Base-by-base conservation (phyloP, 2,329 filamentous ascomycete species). In the Colletotrichum endophyticum region DNA sequence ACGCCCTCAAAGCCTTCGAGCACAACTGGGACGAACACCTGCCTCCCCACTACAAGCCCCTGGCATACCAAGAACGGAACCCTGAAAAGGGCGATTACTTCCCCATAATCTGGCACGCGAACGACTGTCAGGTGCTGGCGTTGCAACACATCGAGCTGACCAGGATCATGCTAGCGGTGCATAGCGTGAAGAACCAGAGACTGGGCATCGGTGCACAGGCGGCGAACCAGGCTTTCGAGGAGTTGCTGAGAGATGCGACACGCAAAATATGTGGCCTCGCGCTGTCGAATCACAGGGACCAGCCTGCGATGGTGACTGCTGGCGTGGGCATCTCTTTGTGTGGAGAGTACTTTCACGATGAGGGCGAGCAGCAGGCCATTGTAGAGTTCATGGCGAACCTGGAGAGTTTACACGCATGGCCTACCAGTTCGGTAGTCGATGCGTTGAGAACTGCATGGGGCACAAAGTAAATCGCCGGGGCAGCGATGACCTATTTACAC, bases 241-340 rank as follows among this genome's bases (percentile, higher is more conserved):
- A 86, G 53, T 83, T 85, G 15, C 87, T 91, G 9, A 84, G 88
- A 73, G 77, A 81, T 11, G 84, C 90, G 32, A 86, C 93, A 3
- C 85, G 89, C 16, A 84, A 87, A 32, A 83, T 93, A 6, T 93
- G 91, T 78, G 92, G 91, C 1, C 92, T 92, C 62, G 91, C 90
- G 1, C 80, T 90, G 11, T 89, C 88, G 25, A 93, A 92, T 80
- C 84, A 88, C 44, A 87, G 86, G 82, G 90, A 87, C 3, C 88
- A 91, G 34, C 90, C 91, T 0, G 87, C 87, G 44, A 87, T 91
- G 83, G 91, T 92, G 70, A 89, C 89, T 1, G 88, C 89, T 0
- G 90, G 87, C 19, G 89, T 91, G 85, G 89, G 88, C 2, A 89
- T 91, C 78, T 87, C 87, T 3, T 75, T 80, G 8, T 81, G 85